phyloP scores from a whole-genome alignment of 441 rosid genomes.

The Sinapis alba region DNA sequence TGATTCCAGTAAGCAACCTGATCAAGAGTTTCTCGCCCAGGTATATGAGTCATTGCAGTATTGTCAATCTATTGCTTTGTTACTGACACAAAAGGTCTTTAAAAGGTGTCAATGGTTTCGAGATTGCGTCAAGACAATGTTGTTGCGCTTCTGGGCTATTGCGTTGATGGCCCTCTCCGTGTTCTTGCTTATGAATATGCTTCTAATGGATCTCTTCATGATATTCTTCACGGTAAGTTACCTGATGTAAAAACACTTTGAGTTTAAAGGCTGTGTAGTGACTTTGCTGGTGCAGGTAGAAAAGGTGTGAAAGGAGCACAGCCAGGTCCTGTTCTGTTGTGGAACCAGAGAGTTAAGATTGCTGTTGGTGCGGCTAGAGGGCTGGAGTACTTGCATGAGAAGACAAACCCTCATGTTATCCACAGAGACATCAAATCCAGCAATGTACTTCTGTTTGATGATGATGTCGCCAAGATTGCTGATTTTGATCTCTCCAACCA shows the following conservation, averaged over 20 bases:
- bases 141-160: conserved; percentile 63
- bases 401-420: conserved; percentile 50
- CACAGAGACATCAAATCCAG: conserved; percentile 60
- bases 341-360: conserved; percentile 62
- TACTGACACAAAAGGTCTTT: conserved; percentile 10
- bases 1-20: conserved; percentile 69
- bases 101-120: conserved; percentile 64
- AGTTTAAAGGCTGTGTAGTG: neutral
- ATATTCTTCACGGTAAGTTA: conserved; percentile 59
- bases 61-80: neutral
- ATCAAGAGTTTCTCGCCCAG: conserved; percentile 60
- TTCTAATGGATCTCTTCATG: conserved; percentile 66
- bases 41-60: conserved; percentile 30
- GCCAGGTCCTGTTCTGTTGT: conserved; percentile 56
- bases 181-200: conserved; percentile 65
- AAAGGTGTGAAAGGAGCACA: conserved; percentile 58
- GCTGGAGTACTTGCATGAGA: conserved; percentile 62
- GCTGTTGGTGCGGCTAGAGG: conserved; percentile 61
- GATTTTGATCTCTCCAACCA: conserved; percentile 64
- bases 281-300: conserved; percentile 40
- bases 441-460: conserved; percentile 54
- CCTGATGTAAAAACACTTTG: neutral
- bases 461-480: conserved; percentile 55
- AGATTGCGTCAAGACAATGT: conserved; percentile 62
- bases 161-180: conserved; percentile 55